These are phyloP conservation scores for Aspergillus sp. DNA, from an alignment of 2,329 filamentous ascomycete species.

Conservation along the genomic window DNA sequence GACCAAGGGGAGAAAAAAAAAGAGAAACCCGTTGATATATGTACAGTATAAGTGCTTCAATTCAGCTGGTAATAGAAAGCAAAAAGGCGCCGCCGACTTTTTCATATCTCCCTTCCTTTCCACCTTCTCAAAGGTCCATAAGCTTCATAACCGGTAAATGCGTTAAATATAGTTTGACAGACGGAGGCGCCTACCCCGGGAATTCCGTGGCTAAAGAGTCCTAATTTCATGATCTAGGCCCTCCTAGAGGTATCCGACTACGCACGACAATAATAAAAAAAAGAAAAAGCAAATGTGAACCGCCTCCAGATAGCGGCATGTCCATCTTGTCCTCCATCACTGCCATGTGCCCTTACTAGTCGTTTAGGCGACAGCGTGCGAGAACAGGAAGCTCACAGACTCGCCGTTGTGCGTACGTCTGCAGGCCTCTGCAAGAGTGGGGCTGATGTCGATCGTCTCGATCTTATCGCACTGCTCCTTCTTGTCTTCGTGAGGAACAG, in stretches of 20 bases:
- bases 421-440: conserved; percentile 61
- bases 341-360: not conserved
- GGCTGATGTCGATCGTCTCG: conserved; percentile 88
- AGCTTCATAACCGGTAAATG: conserved; percentile 14
- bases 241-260: conserved; percentile 1
- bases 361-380: conserved; percentile 45
- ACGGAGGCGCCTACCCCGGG: not conserved
- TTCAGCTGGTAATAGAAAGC: conserved; percentile 4
- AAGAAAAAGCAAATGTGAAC: not conserved
- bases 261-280: not conserved
- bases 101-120: conserved; percentile 7
- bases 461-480: conserved; percentile 75
- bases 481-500: conserved; percentile 78
- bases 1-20: not conserved
- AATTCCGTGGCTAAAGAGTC: not conserved
- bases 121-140: conserved; percentile 14
- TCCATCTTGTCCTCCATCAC: not conserved
- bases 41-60: conserved; percentile 10
- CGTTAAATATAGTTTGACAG: conserved; percentile 1
- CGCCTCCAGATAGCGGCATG: not conserved
- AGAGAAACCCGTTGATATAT: conserved; percentile 7
- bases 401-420: conserved; percentile 54
- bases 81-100: conserved; percentile 13
- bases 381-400: conserved; percentile 55
- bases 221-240: not conserved